A percentile compares a stretch with the other conserved stretches of the same genome.
Conservation (phyloP, 176 grass and related monocot genomes). For the Calamus simplicifolius region DNA sequence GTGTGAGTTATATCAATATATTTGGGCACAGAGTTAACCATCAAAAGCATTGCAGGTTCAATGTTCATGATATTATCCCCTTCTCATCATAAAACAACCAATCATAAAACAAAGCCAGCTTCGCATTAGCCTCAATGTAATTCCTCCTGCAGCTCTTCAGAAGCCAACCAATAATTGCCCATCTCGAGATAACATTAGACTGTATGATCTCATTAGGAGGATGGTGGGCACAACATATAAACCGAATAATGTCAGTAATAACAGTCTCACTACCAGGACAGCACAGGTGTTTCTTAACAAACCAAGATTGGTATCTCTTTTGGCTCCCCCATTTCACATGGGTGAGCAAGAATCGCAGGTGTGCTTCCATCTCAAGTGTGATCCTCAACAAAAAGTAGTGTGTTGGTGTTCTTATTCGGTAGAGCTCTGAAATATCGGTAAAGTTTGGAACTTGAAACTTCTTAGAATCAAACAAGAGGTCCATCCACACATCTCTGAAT, state of each 20-base stretch:
- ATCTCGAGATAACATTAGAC: conserved; percentile 59
- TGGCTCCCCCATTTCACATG: conserved; percentile 74
- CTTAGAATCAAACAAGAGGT: conserved; percentile 13
- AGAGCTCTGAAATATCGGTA: conserved; percentile 32
- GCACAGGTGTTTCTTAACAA: conserved; percentile 54
- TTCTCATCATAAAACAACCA: conserved; percentile 74
- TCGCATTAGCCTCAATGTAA: conserved; percentile 63
- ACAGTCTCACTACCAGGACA: conserved; percentile 59
- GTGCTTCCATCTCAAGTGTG: conserved; percentile 56
- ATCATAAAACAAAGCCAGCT: conserved; percentile 78
- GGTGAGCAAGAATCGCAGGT: conserved; percentile 81
- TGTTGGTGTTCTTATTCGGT: conserved; percentile 18
- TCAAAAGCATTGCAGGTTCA: conserved; percentile 87
- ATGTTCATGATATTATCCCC: conserved; percentile 67
- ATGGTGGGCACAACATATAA: conserved; percentile 60
- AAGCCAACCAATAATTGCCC: conserved; percentile 79
- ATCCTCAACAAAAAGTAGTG: conserved; percentile 38
- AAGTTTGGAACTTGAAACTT: conserved; percentile 13
- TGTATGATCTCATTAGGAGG: conserved; percentile 65
- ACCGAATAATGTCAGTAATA: conserved; percentile 64
- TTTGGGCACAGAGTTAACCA: conserved; percentile 72
- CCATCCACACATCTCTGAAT: conserved; percentile 58
- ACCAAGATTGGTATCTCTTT: conserved; percentile 80
- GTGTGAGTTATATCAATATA: conserved; percentile 67
- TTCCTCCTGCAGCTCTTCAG: conserved; percentile 51